Base-by-base conservation (phyloP, 106 monocot genomes). In the Dendrobium catenatum region DNA sequence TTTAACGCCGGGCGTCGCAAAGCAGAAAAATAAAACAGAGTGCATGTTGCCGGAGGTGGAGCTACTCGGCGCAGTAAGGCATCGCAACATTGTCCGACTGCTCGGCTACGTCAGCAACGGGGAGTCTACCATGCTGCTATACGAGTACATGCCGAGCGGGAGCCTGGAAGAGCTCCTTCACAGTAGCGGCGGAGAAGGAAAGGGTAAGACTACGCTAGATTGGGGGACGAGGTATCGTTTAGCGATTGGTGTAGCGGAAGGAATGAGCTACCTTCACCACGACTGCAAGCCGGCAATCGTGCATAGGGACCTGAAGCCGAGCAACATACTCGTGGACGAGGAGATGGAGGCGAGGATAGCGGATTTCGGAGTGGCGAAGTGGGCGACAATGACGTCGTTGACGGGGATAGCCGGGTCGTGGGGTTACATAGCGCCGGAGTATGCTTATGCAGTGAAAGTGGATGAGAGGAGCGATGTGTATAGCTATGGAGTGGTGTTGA, bases 351-450 rank as follows among this genome's bases (percentile, higher is more conserved):
- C 92, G 0, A 82, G 94, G 47, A 83, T 96, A 55, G 96, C 96
- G 10, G 96, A 96, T 54, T 96, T 96, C 81, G 96, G 96, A 20
- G 85, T 96, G 55, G 91, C 96, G 1, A 96, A 96, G 82, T 80
- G 89, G 33, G 76, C 94, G 31, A 78, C 83, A 0, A 27, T 4
- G 74, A 66, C 80, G n/a, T 78, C 85, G 13, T 81, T 79, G 66
- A 59, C 87, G 24, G 90, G 82, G 72, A 79, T 96, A 22, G 94
- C 92, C 10, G 96, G 96, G 37, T 96, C 96, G 55, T 96, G 80
- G 75, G 94, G 96, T 81, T 96, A 96, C 86, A 96, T 96, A 33
- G 96, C 96, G 27, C 96, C 96, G 89, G 96, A 96, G 80, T 96
- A 96, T 54, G 94, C 96, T 6, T 96, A 94, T 86, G 90, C 94